Evolutionary conservation across 176 grass and related monocot species (phyloP).

Genomic region (Musa schizocarpa): DNA sequence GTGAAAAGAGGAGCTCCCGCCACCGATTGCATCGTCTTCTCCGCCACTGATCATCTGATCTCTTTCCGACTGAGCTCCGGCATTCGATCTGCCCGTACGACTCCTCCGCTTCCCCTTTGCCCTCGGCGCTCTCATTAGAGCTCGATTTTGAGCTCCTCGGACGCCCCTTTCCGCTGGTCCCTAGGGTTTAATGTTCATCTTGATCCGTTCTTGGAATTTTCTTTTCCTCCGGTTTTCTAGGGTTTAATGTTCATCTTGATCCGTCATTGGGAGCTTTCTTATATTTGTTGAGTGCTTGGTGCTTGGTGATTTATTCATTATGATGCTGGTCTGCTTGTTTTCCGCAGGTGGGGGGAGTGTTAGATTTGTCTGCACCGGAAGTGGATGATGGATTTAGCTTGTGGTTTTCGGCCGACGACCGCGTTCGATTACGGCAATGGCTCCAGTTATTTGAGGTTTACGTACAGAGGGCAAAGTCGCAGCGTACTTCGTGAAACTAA

Average conservation of each 20-base stretch:
- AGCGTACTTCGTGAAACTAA: conserved; percentile 15
- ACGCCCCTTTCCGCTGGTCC: not conserved
- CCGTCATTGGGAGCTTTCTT: too few species aligned
- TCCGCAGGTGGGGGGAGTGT: not conserved
- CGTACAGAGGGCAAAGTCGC: conserved; percentile 27
- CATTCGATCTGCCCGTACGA: not conserved
- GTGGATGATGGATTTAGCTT: conserved; percentile 50
- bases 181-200: not conserved
- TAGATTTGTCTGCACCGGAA: not conserved
- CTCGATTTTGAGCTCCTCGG: too few species aligned
- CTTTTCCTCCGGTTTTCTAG: too few species aligned
- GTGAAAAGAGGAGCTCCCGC: not conserved
- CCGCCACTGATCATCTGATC: not conserved
- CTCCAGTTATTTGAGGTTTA: conserved; percentile 18
- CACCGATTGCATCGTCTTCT: not conserved
- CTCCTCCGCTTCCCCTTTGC: not conserved
- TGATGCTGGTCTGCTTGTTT: not conserved
- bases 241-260: too few species aligned
- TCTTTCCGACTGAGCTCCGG: not conserved
- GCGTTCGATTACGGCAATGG: conserved; percentile 26
- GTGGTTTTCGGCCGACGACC: conserved; percentile 10
- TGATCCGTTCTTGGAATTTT: too few species aligned
- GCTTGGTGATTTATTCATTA: too few species aligned
- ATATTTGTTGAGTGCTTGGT: too few species aligned
- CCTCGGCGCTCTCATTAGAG: too few species aligned